Percentiles rank a stretch among this genome's conserved stretches.
Conservation (phyloP, 2,329 filamentous ascomycete species). For the Triangularia setosa region DNA sequence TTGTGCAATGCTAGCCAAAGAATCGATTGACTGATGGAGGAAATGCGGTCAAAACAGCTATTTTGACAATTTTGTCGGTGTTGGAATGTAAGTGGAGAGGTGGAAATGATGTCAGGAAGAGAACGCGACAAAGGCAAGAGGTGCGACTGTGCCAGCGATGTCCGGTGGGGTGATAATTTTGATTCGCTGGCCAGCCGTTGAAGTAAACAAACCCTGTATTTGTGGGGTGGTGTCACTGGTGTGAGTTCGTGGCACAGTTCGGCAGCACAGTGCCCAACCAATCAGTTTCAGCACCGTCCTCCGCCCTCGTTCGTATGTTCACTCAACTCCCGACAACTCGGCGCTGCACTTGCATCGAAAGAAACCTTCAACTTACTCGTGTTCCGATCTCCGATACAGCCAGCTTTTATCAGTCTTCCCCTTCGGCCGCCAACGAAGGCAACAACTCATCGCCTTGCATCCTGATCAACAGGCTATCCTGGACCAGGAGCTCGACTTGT, state of each 20-base stretch:
- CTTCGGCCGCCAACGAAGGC: no score
- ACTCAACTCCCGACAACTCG: not conserved
- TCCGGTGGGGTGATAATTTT: conserved; percentile 21
- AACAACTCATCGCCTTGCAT: no score
- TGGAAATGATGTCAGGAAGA: conserved; percentile 24
- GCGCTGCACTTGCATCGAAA: no score
- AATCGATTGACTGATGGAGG: not conserved
- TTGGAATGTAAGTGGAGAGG: conserved; percentile 16
- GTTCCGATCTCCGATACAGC: no score
- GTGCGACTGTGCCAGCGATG: not conserved
- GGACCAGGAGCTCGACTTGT: no score
- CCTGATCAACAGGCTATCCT: no score
- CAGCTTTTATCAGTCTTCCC: no score
- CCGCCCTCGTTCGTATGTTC: not conserved
- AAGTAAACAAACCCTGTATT: conserved; percentile 24
- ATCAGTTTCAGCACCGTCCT: not conserved
- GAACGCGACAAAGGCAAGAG: conserved; percentile 16
- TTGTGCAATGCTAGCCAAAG: not conserved
- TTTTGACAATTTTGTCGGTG: not conserved
- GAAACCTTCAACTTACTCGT: no score
- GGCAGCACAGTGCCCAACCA: not conserved
- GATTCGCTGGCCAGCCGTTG: conserved; percentile 19
- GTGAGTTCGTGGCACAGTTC: conserved; percentile 4
- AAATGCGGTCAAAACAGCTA: not conserved
- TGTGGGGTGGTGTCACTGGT: not conserved